Conservation (phyloP, 2,329 filamentous ascomycete genomes). For the Cercospora sp. region DNA sequence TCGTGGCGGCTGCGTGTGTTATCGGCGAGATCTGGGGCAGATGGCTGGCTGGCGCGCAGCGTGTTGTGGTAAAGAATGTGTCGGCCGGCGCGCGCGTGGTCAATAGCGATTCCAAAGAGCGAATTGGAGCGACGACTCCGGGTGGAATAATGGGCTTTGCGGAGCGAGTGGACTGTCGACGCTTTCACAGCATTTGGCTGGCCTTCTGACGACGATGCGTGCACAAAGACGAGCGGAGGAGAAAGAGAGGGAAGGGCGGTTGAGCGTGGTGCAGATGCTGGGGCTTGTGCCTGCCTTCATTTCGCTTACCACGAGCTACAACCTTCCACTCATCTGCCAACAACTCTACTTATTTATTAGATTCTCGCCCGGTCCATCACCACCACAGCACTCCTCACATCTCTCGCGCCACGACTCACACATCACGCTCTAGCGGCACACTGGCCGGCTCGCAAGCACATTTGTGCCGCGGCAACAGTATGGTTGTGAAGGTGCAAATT, state of each 20-base stretch:
- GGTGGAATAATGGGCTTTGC: constrained; percentile 23
- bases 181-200: constrained; percentile 21
- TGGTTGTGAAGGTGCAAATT: not conserved
- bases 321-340: constrained; percentile 6
- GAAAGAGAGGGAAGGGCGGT: constrained; percentile 1
- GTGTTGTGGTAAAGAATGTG: constrained; percentile 21
- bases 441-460: not conserved
- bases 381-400: not conserved
- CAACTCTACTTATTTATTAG: constrained; percentile 1
- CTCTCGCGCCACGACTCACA: constrained; percentile 1
- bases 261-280: not conserved
- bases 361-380: not conserved
- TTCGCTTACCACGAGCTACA: constrained; percentile 5
- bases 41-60: constrained; percentile 20
- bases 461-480: not conserved
- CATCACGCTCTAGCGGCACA: constrained; percentile 1
- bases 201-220: constrained; percentile 9
- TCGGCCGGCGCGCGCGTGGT: constrained; percentile 15
- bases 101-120: constrained; percentile 21
- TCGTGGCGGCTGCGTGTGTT: constrained; percentile 13
- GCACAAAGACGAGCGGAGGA: not conserved
- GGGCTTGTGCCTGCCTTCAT: constrained; percentile 10
- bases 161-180: constrained; percentile 11
- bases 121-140: constrained; percentile 21
- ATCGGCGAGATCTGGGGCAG: constrained; percentile 9